Conservation (phyloP, 2,329 filamentous ascomycete species). For the Xylariaceae sp. region DNA sequence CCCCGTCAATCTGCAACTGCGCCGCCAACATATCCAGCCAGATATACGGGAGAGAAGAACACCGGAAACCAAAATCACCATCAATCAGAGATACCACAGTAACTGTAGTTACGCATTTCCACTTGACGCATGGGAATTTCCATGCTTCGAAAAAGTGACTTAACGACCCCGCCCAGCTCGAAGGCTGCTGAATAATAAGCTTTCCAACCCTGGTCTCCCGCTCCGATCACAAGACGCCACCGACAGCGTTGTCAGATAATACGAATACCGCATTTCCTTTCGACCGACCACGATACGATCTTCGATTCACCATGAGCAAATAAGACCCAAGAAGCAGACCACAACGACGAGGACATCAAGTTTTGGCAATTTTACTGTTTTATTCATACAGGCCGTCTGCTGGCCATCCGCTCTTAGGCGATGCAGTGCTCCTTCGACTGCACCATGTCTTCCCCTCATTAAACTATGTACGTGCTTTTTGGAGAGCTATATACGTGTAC, state of each 20-base stretch:
- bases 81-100: too few species aligned
- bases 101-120: too few species aligned
- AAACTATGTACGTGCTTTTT: conserved; percentile 24
- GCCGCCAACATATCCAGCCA: too few species aligned
- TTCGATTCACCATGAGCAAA: not conserved
- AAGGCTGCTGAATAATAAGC: not conserved
- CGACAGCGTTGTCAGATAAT: too few species aligned
- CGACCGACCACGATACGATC: not conserved
- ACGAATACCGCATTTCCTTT: not conserved
- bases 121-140: too few species aligned
- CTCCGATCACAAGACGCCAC: not conserved
- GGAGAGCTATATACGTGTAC: conserved; percentile 24
- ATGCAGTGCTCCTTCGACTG: not conserved
- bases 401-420: too few species aligned
- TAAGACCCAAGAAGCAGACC: too few species aligned
- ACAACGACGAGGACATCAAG: not conserved
- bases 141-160: not conserved
- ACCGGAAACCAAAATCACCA: too few species aligned
- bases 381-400: conserved; percentile 8
- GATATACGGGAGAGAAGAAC: too few species aligned
- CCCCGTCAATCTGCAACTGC: too few species aligned
- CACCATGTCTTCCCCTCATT: conserved; percentile 9
- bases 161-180: not conserved
- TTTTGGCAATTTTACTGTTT: conserved; percentile 14
- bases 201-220: not conserved